phyloP scores from a whole-genome alignment of 78 protist genomes.

The Monocercomonoides exilis region DNA sequence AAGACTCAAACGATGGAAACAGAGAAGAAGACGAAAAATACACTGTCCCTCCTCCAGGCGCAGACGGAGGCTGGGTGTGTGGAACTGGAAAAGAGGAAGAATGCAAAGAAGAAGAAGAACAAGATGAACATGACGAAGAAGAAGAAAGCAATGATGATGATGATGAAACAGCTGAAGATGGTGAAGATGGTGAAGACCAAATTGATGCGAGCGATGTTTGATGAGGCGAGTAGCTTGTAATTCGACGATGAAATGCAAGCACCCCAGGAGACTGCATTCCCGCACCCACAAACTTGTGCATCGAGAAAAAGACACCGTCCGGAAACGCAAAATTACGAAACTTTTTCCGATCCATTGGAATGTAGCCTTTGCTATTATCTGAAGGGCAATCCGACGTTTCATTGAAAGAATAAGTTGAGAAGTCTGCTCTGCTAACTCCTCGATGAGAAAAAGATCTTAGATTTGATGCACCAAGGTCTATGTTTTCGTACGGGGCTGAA shows the following conservation, averaged over 20 bases:
- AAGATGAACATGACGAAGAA: too few species aligned
- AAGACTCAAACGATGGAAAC: not conserved
- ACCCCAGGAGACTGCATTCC: constrained; percentile 1
- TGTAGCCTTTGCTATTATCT: too few species aligned
- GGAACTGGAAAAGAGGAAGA: too few species aligned
- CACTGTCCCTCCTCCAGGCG: not conserved
- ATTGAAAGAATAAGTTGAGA: not conserved
- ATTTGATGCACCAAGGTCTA: not conserved
- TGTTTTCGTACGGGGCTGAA: not conserved
- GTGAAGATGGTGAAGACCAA: too few species aligned
- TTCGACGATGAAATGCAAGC: not conserved
- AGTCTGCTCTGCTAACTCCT: not conserved
- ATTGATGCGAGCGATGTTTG: too few species aligned
- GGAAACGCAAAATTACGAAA: not conserved
- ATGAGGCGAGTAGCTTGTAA: not conserved
- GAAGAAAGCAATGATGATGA: too few species aligned
- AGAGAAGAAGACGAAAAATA: not conserved
- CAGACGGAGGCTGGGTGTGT: not conserved
- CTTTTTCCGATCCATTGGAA: not conserved
- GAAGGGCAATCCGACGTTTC: too few species aligned
- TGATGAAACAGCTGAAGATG: not conserved
- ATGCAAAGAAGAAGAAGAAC: too few species aligned
- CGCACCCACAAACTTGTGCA: not conserved
- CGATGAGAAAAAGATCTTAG: not conserved
- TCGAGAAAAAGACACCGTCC: not conserved